A percentile compares a stretch with the other conserved stretches of the same genome.
Evolutionary conservation across 805 yeast species (phyloP).

Genomic region (Jamesozyma gamospora): DNA sequence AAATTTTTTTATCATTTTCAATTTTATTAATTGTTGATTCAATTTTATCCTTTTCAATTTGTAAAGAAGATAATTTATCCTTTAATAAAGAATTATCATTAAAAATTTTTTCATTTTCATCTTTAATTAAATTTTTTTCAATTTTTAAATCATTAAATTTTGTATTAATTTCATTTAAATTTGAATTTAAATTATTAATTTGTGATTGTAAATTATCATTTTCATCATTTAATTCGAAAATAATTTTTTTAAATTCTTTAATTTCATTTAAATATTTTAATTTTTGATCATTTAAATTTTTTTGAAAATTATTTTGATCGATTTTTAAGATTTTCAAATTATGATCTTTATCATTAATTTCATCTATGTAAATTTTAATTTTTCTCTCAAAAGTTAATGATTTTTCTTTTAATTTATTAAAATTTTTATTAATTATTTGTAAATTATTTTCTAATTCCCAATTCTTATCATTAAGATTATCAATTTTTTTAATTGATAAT

Average conservation of each 20-base stretch:
- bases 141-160: background rate
- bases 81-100: too few relatives aligned
- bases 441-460: constrained; percentile 56
- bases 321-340: constrained; percentile 36
- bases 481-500: constrained; percentile 33
- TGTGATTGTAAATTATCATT: constrained; percentile 37
- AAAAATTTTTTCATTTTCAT: too few relatives aligned
- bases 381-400: constrained; percentile 24
- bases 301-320: constrained; percentile 33
- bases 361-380: constrained; percentile 11
- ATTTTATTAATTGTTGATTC: too few relatives aligned
- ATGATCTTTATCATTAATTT: constrained; percentile 32
- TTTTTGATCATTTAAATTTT: constrained; percentile 32
- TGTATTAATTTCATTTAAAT: background rate
- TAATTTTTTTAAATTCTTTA: constrained; percentile 39
- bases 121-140: too few relatives aligned
- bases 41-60: too few relatives aligned
- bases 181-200: background rate
- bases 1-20: too few relatives aligned
- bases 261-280: constrained; percentile 34
- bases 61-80: too few relatives aligned
- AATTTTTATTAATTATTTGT: constrained; percentile 27
- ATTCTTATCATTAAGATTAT: constrained; percentile 44
- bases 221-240: constrained; percentile 57
- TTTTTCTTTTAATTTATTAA: constrained; percentile 33